Conservation (phyloP, 495 filamentous ascomycete species). For the Aspergillus sparsus region DNA sequence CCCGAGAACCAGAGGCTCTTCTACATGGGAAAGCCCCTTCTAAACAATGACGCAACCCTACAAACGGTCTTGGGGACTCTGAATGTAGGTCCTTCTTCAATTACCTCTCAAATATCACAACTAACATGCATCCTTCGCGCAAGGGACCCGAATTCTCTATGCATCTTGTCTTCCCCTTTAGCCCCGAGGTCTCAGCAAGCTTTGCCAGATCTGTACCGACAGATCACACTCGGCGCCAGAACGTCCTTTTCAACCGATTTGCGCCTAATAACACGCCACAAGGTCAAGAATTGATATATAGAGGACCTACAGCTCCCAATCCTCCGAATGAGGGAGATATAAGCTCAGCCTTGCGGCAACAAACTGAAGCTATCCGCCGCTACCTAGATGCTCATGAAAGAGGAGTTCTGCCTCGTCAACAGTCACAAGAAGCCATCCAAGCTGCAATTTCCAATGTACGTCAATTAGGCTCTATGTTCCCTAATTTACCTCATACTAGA, state of each 20-base stretch:
- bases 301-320: conserved; percentile 16
- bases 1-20: conserved; percentile 63
- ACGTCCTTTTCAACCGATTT: conserved; percentile 14
- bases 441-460: conserved; percentile 5
- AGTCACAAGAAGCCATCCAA: conserved; percentile 4
- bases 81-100: conserved; percentile 45
- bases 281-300: conserved; percentile 19
- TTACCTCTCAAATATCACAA: neutral
- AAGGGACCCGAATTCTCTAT: conserved; percentile 41
- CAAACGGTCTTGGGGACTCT: conserved; percentile 57
- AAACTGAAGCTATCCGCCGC: conserved; percentile 26
- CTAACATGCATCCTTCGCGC: conserved; percentile 39
- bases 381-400: conserved; percentile 25
- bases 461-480: conserved; percentile 8
- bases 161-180: conserved; percentile 63
- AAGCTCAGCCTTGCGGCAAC: conserved; percentile 20
- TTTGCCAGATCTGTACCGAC: conserved; percentile 5
- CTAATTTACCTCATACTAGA: neutral
- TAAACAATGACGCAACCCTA: conserved; percentile 55
- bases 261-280: conserved; percentile 15
- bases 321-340: conserved; percentile 22
- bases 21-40: conserved; percentile 61
- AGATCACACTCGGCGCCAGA: conserved; percentile 9
- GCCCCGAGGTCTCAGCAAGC: conserved; percentile 21
- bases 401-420: conserved; percentile 1